Evolutionary conservation across 2,329 filamentous ascomycete species (phyloP).

Genomic region (Beauveria sp.): DNA sequence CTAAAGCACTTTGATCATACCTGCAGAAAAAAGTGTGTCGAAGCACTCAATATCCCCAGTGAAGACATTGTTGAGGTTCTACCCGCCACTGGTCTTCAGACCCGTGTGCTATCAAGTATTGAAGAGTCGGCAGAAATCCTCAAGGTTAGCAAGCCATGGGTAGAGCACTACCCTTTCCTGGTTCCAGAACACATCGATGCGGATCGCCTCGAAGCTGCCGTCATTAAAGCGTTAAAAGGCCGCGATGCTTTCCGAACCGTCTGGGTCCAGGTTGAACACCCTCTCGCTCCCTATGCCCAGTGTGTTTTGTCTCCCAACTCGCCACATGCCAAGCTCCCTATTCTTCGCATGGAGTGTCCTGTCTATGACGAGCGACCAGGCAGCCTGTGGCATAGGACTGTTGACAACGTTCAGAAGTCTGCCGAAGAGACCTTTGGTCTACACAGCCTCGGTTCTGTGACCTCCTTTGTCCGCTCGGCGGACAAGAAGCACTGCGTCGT

Average conservation of each 20-base stretch:
- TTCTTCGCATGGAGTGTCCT: conserved; percentile 3
- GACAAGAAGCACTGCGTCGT: conserved; percentile 15
- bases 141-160: conserved; percentile 8
- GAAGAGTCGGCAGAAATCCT: conserved; percentile 6
- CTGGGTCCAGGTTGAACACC: conserved; percentile 12
- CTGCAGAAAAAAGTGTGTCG: conserved; percentile 6
- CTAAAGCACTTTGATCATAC: conserved; percentile 10
- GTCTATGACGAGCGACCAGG: not conserved
- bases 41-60: conserved; percentile 8
- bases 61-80: conserved; percentile 10
- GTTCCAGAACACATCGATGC: conserved; percentile 11
- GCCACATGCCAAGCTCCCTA: conserved; percentile 1
- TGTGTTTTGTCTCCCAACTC: conserved; percentile 9
- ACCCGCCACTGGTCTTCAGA: conserved; percentile 8
- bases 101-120: conserved; percentile 8
- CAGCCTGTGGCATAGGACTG: conserved; percentile 8
- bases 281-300: conserved; percentile 13
- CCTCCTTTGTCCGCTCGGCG: conserved; percentile 7
- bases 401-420: conserved; percentile 7
- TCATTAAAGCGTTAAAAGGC: conserved; percentile 6
- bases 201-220: conserved; percentile 11
- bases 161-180: conserved; percentile 13
- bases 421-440: conserved; percentile 10
- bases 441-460: conserved; percentile 8
- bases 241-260: conserved; percentile 14